Conservation (phyloP, 2,329 filamentous ascomycete genomes). For the Fusarium sp. region DNA sequence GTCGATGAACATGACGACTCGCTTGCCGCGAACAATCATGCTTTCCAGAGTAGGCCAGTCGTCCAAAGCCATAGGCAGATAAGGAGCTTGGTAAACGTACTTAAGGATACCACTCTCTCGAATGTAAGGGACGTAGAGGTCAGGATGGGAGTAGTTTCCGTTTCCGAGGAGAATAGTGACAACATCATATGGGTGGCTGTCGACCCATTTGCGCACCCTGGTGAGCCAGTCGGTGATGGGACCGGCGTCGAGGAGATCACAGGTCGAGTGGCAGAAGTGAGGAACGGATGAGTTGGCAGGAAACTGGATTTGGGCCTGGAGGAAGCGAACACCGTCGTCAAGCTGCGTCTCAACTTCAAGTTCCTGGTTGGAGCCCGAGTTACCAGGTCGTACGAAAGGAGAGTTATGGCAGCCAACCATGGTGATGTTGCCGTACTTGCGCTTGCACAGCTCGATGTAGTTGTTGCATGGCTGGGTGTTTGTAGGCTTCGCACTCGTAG, state of each 20-base stretch:
- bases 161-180: constrained; percentile 90
- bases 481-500: constrained; percentile 56
- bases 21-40: constrained; percentile 77
- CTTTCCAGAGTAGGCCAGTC: constrained; percentile 87
- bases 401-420: constrained; percentile 84
- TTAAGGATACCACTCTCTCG: constrained; percentile 76
- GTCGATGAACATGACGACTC: constrained; percentile 85
- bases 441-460: constrained; percentile 78
- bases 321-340: constrained; percentile 77
- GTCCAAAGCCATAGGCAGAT: constrained; percentile 74
- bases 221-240: constrained; percentile 79
- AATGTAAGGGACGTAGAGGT: constrained; percentile 76
- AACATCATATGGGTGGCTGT: constrained; percentile 83
- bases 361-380: constrained; percentile 80
- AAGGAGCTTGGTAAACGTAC: constrained; percentile 79
- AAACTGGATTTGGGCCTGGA: constrained; percentile 73
- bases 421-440: constrained; percentile 85
- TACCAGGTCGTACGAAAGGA: constrained; percentile 77
- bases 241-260: constrained; percentile 83
- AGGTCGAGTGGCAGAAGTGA: constrained; percentile 88
- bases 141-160: constrained; percentile 74
- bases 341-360: constrained; percentile 76
- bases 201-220: constrained; percentile 78
- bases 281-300: constrained; percentile 61
- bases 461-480: constrained; percentile 87